phyloP scores from a whole-genome alignment of 2,329 filamentous ascomycete species.

The Dactylonectria estremocensis region DNA sequence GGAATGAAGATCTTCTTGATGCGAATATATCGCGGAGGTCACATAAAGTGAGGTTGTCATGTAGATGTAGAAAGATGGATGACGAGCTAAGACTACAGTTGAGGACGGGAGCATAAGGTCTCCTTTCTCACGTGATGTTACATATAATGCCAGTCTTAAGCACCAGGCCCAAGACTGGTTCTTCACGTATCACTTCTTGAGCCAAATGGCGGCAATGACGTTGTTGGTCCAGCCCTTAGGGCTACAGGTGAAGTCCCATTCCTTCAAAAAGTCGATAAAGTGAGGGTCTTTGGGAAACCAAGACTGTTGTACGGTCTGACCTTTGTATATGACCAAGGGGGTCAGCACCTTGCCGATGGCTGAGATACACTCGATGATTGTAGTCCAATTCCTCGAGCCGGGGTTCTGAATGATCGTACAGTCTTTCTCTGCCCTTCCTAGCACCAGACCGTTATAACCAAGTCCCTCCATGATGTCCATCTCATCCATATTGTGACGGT shows the following conservation, averaged over 20 bases:
- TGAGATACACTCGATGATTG: conserved; percentile 21
- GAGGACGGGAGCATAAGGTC: too few species aligned
- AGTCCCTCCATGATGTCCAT: conserved; percentile 17
- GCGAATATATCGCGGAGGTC: too few species aligned
- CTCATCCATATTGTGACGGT: conserved; percentile 19
- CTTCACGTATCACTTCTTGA: too few species aligned
- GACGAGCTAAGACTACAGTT: too few species aligned
- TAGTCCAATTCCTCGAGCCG: conserved; percentile 13
- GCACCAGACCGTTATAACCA: conserved; percentile 18
- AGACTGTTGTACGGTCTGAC: conserved; percentile 9
- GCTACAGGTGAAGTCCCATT: not conserved
- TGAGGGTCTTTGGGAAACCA: conserved; percentile 30
- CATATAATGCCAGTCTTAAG: too few species aligned
- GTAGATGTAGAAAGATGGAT: too few species aligned
- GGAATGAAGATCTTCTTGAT: too few species aligned
- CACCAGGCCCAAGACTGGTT: too few species aligned
- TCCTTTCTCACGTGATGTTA: too few species aligned
- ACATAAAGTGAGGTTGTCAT: too few species aligned
- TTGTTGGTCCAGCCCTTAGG: not conserved
- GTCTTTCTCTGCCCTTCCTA: conserved; percentile 17
- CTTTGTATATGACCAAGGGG: conserved; percentile 20
- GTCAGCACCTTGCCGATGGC: conserved; percentile 1
- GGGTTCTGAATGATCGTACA: conserved; percentile 7
- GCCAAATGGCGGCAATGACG: too few species aligned
- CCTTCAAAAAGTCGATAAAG: conserved; percentile 20